These are phyloP conservation scores for Hyaloscypha variabilis DNA, from an alignment of 495 filamentous ascomycete genomes.

Conservation along the genomic window DNA sequence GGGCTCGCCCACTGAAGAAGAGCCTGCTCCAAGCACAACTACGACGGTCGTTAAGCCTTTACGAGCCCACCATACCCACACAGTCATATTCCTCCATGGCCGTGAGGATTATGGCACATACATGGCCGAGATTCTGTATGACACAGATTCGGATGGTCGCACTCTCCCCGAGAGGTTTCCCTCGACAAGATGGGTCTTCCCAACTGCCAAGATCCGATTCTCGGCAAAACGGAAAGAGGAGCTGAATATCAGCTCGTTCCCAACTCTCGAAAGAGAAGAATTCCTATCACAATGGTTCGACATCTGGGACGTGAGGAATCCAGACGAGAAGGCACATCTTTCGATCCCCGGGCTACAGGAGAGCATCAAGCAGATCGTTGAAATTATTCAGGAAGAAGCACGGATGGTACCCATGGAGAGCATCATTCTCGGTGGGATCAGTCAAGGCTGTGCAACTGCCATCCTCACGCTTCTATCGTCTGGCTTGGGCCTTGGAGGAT, in stretches of 20 bases:
- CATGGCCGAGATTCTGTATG: slow-evolving; percentile 51
- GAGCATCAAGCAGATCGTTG: slow-evolving; percentile 38
- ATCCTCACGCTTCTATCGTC: slow-evolving; percentile 44
- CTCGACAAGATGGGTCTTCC: slow-evolving; percentile 48
- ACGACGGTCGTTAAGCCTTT: not conserved
- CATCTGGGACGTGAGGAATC: slow-evolving; percentile 37
- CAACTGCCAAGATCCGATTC: slow-evolving; percentile 47
- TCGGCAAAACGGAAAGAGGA: slow-evolving; percentile 37
- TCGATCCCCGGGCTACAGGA: slow-evolving; percentile 47
- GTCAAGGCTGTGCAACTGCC: slow-evolving; percentile 56
- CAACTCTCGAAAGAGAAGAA: not conserved
- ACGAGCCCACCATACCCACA: slow-evolving; percentile 51
- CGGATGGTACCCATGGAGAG: slow-evolving; percentile 34
- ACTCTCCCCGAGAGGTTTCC: slow-evolving; percentile 39
- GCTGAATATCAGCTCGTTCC: not conserved
- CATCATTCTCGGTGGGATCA: slow-evolving; percentile 54
- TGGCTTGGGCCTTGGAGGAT: slow-evolving; percentile 37
- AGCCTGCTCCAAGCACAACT: not conserved
- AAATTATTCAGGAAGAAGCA: slow-evolving; percentile 40
- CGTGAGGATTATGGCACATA: slow-evolving; percentile 54
- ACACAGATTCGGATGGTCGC: slow-evolving; percentile 33
- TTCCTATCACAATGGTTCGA: slow-evolving; percentile 56
- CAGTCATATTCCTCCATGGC: slow-evolving; percentile 63
- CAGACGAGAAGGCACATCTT: slow-evolving; percentile 35
- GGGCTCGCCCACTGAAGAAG: too few relatives aligned